Evolutionary conservation across 1,284 basidiomycete genomes (phyloP), one percentile per base, ranked within the genome.

Genomic region (Calocybe gambosa): DNA sequence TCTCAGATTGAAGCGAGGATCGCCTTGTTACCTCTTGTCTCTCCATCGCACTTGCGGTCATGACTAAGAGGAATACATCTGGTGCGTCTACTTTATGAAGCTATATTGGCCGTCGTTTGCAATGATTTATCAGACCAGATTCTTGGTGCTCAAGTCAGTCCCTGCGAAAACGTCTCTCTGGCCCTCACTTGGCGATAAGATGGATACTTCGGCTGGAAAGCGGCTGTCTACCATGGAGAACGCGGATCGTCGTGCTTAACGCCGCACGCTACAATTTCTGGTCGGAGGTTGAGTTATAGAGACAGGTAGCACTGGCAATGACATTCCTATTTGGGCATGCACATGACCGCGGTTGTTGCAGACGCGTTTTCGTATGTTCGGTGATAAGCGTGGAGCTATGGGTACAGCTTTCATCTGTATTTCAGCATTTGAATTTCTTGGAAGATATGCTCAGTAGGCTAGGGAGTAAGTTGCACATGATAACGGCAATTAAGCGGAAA

Each of bases 11-110:
- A 73, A 52, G 66, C 69, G 29, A 71, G 75, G 49, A 54, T 61
- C 10, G 8, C 29, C 12, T 72, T 85, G 46, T 73, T 88, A 53
- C 85, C 85, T 21, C 60, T 87, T 52, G 59, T 75, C 50, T 54
- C 70, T 77, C 60, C 74, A 70, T 57, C 65, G n/a, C 68, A 61
- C 74, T 62, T 63, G 42, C 38, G 45, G 9, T 26, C 5, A 26
- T 9, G 9, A 26, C 25, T 9, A 26, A 9, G 25, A 26, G 25
- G 25, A 9, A 26, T 9, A 26, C 9, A 26, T 9, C 25, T 9
- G 25, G 25, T 9, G 25, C 9, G 25, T 5, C 25, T 26, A n/a
- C n/a, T n/a, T n/a, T n/a, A n/a, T n/a, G n/a, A n/a, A 9, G 9
- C 25, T 26, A 26, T 26, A 26, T 26, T 5, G 5, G 25, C 25